A percentile compares a stretch with the other conserved stretches of the same genome.
phyloP scores from a whole-genome alignment of 768 basidiomycete genomes.

The Boletus sp. region DNA sequence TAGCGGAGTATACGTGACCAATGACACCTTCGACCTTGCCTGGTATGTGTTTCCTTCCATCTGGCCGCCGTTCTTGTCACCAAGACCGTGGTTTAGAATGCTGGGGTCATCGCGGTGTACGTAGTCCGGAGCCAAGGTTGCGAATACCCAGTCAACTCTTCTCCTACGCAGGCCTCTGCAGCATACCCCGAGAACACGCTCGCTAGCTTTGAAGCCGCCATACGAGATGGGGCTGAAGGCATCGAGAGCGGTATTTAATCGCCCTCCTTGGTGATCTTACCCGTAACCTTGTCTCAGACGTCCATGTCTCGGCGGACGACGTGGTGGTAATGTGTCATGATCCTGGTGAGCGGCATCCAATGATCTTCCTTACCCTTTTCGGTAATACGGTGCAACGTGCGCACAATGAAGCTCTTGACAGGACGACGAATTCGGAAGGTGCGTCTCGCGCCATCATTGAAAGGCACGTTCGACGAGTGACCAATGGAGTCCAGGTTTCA shows the following conservation, averaged over 20 bases:
- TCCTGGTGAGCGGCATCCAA: constrained; percentile 50
- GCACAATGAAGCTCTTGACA: constrained; percentile 49
- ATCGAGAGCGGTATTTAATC: constrained; percentile 91
- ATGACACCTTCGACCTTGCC: constrained; percentile 28
- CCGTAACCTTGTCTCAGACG: constrained; percentile 74
- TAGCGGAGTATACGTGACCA: constrained; percentile 2
- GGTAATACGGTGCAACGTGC: constrained; percentile 24
- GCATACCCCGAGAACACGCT: constrained; percentile 92
- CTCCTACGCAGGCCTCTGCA: constrained; percentile 73
- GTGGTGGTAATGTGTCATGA: constrained; percentile 97
- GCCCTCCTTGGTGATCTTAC: constrained; percentile 33
- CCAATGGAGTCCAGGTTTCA: constrained; percentile 46
- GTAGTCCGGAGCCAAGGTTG: constrained; percentile 35
- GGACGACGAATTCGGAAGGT: constrained; percentile 83
- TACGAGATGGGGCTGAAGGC: constrained; percentile 91
- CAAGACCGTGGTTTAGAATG: constrained; percentile 49
- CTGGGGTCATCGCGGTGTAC: constrained; percentile 71
- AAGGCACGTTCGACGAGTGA: constrained; percentile 27
- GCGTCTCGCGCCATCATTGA: background rate
- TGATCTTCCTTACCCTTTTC: constrained; percentile 22
- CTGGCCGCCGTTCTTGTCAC: background rate
- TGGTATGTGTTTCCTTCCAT: constrained; percentile 17
- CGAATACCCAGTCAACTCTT: background rate
- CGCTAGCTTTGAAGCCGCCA: constrained; percentile 92
- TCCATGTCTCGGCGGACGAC: constrained; percentile 86